phyloP scores from a whole-genome alignment of 2,329 filamentous ascomycete species.

The Teratosphaeria destructans region DNA sequence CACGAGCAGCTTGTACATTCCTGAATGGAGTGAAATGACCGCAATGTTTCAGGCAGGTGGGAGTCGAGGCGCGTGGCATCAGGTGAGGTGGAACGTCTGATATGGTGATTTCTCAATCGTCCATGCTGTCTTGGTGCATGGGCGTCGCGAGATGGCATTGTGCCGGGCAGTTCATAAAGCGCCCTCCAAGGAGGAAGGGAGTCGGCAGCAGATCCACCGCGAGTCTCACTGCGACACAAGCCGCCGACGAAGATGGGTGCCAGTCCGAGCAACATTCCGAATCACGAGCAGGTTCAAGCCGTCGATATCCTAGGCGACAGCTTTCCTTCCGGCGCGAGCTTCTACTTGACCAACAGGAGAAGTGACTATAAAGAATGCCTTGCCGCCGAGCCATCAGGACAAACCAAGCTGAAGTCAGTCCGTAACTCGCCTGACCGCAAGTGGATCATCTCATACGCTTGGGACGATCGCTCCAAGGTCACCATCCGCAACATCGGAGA shows the following conservation, averaged over 20 bases:
- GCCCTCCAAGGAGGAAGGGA: not conserved
- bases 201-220: not conserved
- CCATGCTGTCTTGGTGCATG: conserved; percentile 4
- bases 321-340: conserved; percentile 5
- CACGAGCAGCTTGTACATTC: not conserved
- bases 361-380: conserved; percentile 4
- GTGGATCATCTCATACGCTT: conserved; percentile 7
- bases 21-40: not conserved
- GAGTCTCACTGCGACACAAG: not conserved
- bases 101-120: not conserved
- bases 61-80: not conserved
- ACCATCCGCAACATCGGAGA: conserved; percentile 1
- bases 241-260: conserved; percentile 2
- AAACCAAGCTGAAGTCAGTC: conserved; percentile 1
- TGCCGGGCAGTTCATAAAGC: not conserved
- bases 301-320: conserved; percentile 5
- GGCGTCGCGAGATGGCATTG: conserved; percentile 2
- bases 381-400: conserved; percentile 1
- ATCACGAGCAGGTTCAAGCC: conserved; percentile 4
- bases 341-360: conserved; percentile 6
- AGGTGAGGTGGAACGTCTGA: not conserved
- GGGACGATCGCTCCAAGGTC: conserved; percentile 4
- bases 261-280: conserved; percentile 5
- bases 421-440: conserved; percentile 4
- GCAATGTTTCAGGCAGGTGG: not conserved